A percentile compares a stretch with the other conserved stretches of the same genome.
phyloP scores from a whole-genome alignment of 768 basidiomycete species.

The Coprinopsis cinerea region DNA sequence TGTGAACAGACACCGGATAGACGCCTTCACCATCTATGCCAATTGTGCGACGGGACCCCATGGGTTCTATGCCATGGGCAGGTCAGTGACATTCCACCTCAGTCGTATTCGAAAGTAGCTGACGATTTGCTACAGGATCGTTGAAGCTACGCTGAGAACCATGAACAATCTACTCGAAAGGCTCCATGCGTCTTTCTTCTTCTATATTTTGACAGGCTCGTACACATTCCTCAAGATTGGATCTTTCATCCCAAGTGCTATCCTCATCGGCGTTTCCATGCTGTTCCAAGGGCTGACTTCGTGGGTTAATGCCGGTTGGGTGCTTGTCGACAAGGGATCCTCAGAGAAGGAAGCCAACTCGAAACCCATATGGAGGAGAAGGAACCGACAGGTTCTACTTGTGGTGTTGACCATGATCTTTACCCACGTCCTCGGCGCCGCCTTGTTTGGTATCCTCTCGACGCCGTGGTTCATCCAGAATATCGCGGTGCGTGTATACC shows the following conservation, averaged over 20 bases:
- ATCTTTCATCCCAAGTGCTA: constrained; percentile 80
- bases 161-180: constrained; percentile 94
- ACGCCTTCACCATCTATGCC: constrained; percentile 88
- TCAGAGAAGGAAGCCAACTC: constrained; percentile 13
- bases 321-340: constrained; percentile 15
- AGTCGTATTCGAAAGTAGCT: constrained; percentile 8
- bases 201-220: constrained; percentile 71
- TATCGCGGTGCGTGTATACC: constrained; percentile 29
- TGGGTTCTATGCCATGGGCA: constrained; percentile 90
- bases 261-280: constrained; percentile 79
- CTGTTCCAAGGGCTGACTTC: constrained; percentile 74
- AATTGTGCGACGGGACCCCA: constrained; percentile 87
- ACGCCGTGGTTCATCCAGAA: constrained; percentile 38
- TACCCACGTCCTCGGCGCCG: constrained; percentile 51
- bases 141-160: constrained; percentile 86
- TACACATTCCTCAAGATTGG: constrained; percentile 84
- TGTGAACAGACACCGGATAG: constrained; percentile 77
- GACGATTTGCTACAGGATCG: constrained; percentile 41
- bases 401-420: constrained; percentile 46
- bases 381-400: constrained; percentile 49
- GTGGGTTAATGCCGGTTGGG: constrained; percentile 69
- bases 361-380: constrained; percentile 33
- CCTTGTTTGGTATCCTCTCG: constrained; percentile 44
- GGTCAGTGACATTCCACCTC: constrained; percentile 38
- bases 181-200: constrained; percentile 96